phyloP scores from a whole-genome alignment of 345 rosid genomes.

The Triadica sebifera region DNA sequence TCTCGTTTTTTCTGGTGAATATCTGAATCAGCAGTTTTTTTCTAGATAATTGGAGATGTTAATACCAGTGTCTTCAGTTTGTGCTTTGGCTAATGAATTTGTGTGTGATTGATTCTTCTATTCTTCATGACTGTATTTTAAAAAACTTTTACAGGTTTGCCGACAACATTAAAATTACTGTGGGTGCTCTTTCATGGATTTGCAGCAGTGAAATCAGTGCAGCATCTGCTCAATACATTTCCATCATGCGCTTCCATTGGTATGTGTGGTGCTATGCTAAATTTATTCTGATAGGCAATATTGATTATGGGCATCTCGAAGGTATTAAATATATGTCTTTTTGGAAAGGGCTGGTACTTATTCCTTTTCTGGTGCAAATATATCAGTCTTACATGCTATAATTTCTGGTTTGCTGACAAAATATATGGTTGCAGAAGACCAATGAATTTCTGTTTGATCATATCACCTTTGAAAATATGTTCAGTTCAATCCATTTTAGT shows the following conservation, averaged over 20 bases:
- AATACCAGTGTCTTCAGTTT: neutral
- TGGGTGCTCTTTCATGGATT: constrained; percentile 83
- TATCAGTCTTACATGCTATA: neutral
- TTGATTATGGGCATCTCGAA: no score
- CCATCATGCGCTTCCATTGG: constrained; percentile 91
- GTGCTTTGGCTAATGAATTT: neutral
- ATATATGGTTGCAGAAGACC: no score
- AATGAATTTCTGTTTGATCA: neutral
- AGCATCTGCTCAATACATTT: constrained; percentile 64
- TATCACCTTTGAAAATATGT: neutral
- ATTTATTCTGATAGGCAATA: no score
- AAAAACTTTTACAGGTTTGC: constrained; percentile 47
- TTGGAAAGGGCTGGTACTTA: neutral
- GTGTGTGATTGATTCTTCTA: neutral
- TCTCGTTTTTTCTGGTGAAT: constrained; percentile 1
- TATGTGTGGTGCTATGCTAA: constrained; percentile 28
- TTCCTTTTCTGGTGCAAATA: neutral
- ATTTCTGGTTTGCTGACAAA: neutral
- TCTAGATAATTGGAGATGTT: neutral
- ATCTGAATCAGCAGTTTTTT: neutral
- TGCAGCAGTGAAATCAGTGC: constrained; percentile 62
- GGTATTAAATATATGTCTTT: neutral
- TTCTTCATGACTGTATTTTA: constrained; percentile 1
- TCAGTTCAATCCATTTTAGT: neutral
- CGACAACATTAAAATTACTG: constrained; percentile 43